Conservation (phyloP, 2,329 filamentous ascomycete genomes). For the Alternaria brassicae region DNA sequence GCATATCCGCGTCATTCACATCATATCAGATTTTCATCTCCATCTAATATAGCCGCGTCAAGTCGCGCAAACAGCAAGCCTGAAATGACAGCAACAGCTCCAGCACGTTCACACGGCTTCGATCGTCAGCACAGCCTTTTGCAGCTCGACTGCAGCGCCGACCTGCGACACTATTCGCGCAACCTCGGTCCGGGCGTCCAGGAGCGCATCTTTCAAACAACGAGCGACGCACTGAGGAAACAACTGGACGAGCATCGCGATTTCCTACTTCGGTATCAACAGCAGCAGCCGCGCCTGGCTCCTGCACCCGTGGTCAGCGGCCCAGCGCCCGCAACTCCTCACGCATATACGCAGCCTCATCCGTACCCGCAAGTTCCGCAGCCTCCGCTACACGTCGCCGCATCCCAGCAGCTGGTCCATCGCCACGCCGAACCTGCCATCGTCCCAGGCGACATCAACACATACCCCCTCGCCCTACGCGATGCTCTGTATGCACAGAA, state of each 20-base stretch:
- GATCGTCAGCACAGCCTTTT: conserved; percentile 27
- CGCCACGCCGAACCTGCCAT: conserved; percentile 3
- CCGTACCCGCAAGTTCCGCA: conserved; percentile 9
- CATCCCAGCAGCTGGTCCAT: conserved; percentile 8
- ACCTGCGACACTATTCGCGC: conserved; percentile 29
- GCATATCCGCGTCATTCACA: conserved; percentile 18
- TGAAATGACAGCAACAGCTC: conserved; percentile 14
- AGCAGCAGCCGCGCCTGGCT: conserved; percentile 19
- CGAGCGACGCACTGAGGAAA: conserved; percentile 28
- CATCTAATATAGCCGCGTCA: conserved; percentile 3
- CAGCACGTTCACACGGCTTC: conserved; percentile 11
- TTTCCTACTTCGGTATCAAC: conserved; percentile 22
- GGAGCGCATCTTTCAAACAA: conserved; percentile 27
- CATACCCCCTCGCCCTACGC: conserved; percentile 20
- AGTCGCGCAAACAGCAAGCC: conserved; percentile 1
- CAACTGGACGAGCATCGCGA: conserved; percentile 32
- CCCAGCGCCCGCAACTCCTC: conserved; percentile 1
- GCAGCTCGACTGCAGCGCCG: conserved; percentile 32
- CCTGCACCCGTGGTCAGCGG: conserved; percentile 11
- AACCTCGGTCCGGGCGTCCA: conserved; percentile 33
- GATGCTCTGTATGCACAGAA: conserved; percentile 17
- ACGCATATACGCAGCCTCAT: conserved; percentile 1
- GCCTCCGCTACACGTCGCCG: conserved; percentile 17
- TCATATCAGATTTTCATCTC: conserved; percentile 7
- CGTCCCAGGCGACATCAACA: conserved; percentile 13